Evolutionary conservation across 768 basidiomycete genomes (phyloP).

Genomic region (Hortiboletus campestris): DNA sequence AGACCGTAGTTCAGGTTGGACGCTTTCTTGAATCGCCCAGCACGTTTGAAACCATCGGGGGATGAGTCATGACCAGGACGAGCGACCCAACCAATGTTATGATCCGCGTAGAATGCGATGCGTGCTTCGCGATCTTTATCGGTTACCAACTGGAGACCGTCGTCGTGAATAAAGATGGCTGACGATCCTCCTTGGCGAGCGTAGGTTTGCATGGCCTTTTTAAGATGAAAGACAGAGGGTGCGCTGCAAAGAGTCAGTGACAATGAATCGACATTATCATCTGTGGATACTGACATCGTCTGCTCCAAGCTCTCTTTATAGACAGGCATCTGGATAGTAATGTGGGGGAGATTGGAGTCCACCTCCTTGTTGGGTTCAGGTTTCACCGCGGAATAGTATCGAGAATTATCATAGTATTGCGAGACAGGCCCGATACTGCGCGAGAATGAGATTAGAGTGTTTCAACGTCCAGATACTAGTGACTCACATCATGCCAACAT

Average conservation of each 20-base stretch:
- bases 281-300: conserved; percentile 62
- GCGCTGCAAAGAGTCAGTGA: conserved; percentile 35
- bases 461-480: neutral
- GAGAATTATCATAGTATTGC: conserved; percentile 82
- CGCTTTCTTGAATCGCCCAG: conserved; percentile 92
- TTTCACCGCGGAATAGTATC: conserved; percentile 72
- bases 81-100: conserved; percentile 61
- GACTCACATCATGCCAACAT: conserved; percentile 61
- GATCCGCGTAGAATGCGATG: conserved; percentile 52
- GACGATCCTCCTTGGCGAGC: conserved; percentile 63
- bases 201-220: conserved; percentile 62
- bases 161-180: conserved; percentile 60
- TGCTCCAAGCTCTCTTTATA: conserved; percentile 84
- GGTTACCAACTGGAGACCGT: conserved; percentile 53
- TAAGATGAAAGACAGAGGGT: conserved; percentile 67
- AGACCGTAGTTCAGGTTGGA: conserved; percentile 86
- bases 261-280: neutral
- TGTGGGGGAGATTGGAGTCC: conserved; percentile 65
- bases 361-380: conserved; percentile 62
- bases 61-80: conserved; percentile 44
- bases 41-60: conserved; percentile 32
- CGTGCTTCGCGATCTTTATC: conserved; percentile 47
- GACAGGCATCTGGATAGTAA: conserved; percentile 82
- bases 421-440: conserved; percentile 76
- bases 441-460: neutral